Base-by-base conservation (phyloP, 2,329 filamentous ascomycete species). In the Arthrobotrys conoides region DNA sequence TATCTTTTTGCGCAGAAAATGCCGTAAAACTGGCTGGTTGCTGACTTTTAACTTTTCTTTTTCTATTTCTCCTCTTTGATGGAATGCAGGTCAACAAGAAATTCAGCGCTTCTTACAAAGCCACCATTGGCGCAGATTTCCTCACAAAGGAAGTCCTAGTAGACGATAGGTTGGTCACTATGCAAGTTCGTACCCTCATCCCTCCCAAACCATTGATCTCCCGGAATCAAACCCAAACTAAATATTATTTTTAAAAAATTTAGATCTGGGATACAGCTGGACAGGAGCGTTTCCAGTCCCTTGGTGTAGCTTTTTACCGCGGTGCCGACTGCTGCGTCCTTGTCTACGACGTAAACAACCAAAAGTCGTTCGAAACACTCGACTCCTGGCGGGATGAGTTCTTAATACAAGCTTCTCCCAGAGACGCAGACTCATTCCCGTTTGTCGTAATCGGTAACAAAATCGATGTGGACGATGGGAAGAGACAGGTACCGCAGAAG, bases 381-480 rank as follows among this genome's bases (percentile, higher is more conserved):
- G 96, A 99, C 85, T 97, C 94, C 86, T 99, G 96, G 96, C 89
- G 96, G 83, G 96, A 99, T 84, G 96, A 99, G 85, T 99, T 99
- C 84, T 86, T 99, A 82, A 97, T 99, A 82, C 96, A 99, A 86
- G 96, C 96, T 5, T 97, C 93, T 81, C 96, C 96, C 4, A 91
- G 96, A 83, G 96, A 99, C 83, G 96, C 96, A 0, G 94, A 97
- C 84, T 97, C 92, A 85, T 99, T 99, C 85, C 96, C 96, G 63
- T 99, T 99, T 84, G 96, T 97, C 77, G 96, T 99, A 46, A 90
- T 99, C 76, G 96, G 96, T 73, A 99, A 99, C 89, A 99, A 99
- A 89, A 97, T 99, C 83, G 96, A 99, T 87, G 91, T 97, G 55
- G 96, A 97, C 84, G 96, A 98, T 86, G 97, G 92, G 88, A 97